These are phyloP conservation scores for Bryoerythrophyllum caledonicum DNA, from an alignment of 225 moss, liverwort and hornwort species.

Conservation along the genomic window DNA sequence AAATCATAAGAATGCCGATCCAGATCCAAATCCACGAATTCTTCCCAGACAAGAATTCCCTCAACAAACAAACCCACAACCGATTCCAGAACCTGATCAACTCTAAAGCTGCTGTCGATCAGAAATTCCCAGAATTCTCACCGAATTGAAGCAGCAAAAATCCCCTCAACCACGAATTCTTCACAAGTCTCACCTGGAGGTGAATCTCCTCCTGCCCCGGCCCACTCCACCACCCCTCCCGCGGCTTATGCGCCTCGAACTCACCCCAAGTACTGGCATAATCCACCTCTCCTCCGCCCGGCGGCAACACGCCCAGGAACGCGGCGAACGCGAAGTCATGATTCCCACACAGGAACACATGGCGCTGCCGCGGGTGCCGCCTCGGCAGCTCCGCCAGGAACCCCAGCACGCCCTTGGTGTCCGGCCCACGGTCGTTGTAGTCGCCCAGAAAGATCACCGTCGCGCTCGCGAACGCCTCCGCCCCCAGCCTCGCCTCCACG, in stretches of 20 bases:
- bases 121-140: too few species aligned
- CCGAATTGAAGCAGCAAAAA: too few species aligned
- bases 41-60: too few species aligned
- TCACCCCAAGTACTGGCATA: conserved; percentile 60
- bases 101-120: too few species aligned
- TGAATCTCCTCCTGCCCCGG: conserved; percentile 62
- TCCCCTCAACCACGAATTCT: too few species aligned
- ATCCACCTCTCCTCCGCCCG: conserved; percentile 26
- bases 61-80: too few species aligned
- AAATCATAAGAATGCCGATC: too few species aligned
- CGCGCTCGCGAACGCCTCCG: conserved; percentile 27
- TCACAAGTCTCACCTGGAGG: conserved; percentile 23
- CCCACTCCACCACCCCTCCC: conserved; percentile 82
- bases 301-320: conserved; percentile 59
- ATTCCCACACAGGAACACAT: conserved; percentile 71
- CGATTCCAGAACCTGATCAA: too few species aligned
- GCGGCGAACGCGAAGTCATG: conserved; percentile 80
- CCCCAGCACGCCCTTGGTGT: conserved; percentile 50
- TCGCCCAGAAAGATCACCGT: conserved; percentile 74
- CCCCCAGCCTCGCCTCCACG: conserved; percentile 50
- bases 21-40: too few species aligned
- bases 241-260: conserved; percentile 46
- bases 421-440: conserved; percentile 63
- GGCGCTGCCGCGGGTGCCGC: conserved; percentile 48
- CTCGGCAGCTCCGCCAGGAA: conserved; percentile 55